A percentile compares a stretch with the other conserved stretches of the same genome.
These are phyloP conservation scores for Aschersonia sp. DNA, from an alignment of 2,329 filamentous ascomycete genomes.

Conservation along the genomic window DNA sequence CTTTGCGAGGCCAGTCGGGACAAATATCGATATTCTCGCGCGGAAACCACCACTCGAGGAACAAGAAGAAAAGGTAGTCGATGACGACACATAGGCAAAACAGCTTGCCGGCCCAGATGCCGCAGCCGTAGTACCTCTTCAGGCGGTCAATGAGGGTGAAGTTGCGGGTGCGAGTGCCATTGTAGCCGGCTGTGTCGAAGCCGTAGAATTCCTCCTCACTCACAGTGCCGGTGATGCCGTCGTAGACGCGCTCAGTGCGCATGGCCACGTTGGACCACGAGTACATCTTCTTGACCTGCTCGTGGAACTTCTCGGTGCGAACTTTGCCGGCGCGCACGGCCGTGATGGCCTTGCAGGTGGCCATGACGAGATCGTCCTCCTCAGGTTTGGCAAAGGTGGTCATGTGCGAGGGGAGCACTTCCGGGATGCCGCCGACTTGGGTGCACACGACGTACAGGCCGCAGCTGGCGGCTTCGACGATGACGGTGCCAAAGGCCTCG, in stretches of 20 bases:
- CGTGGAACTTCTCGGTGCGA: constrained; percentile 86
- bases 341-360: constrained; percentile 79
- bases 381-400: constrained; percentile 94
- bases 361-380: constrained; percentile 83
- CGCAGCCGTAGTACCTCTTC: constrained; percentile 95
- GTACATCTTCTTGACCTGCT: constrained; percentile 97
- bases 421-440: constrained; percentile 89
- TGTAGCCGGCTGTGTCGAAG: constrained; percentile 56
- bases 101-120: constrained; percentile 94
- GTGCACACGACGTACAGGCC: constrained; percentile 95
- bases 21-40: constrained; percentile 78
- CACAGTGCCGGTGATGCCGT: constrained; percentile 79
- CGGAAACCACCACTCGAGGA: constrained; percentile 79
- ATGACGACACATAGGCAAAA: constrained; percentile 92
- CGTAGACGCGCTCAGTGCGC: constrained; percentile 88
- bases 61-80: constrained; percentile 81
- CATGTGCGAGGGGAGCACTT: constrained; percentile 93
- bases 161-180: constrained; percentile 60
- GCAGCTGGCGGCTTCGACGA: constrained; percentile 92
- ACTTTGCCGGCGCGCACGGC: constrained; percentile 76
- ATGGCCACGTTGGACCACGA: constrained; percentile 93
- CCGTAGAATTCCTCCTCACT: constrained; percentile 82
- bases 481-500: constrained; percentile 94
- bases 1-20: constrained; percentile 81
- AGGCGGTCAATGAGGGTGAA: constrained; percentile 89